Base-by-base conservation (phyloP, 805 yeast genomes). In the Yamadazyma takamatsuzukensis region DNA sequence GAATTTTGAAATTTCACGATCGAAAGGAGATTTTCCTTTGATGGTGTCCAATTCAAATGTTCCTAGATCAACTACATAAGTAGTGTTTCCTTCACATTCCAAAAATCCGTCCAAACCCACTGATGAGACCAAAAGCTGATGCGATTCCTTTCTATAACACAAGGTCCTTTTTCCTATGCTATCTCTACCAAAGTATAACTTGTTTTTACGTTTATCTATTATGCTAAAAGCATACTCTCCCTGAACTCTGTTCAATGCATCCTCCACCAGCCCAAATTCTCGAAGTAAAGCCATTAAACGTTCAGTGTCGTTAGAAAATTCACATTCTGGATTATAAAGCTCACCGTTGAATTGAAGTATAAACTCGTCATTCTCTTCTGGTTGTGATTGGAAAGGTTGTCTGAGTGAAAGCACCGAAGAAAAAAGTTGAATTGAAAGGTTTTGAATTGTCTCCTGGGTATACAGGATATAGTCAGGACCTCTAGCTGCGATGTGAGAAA, bases 341-440 rank as follows among this genome's bases (percentile, higher is more conserved):
- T 93, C 97, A 0, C 98, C 99, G 53, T 94, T 93, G 59, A 83
- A 90, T 50, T 87, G 95, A 6, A 94, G 50, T 0, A 45, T 63
- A 43, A 28, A 49, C 3, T 59, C 42, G 3, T 46, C 52, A 8
- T 36, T 45, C 6, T 41, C 41, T 2, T 37, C 43, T 0, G 97
- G 96, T 55, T 93, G 99, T 18, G 59, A 44, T 0, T 85, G 78
- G 45, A 84, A 74, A 0, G 97, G 97, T 14, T 73, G 70, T 36
- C 98, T 66, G 25, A 93, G 58, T 0, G 95, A 81, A 12, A 93
- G 64, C 0, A 93, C 86, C 0, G 97, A 83, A 0, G 93, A 80
- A 38, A 71, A 72, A 4, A 63, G 36, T 50, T 74, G 67, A 15
- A 57, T 40, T 13, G 49, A 32, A 8, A 11, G 25, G 4, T 27